Conservation (phyloP, 2,329 filamentous ascomycete species). For the Xylariales sp. region DNA sequence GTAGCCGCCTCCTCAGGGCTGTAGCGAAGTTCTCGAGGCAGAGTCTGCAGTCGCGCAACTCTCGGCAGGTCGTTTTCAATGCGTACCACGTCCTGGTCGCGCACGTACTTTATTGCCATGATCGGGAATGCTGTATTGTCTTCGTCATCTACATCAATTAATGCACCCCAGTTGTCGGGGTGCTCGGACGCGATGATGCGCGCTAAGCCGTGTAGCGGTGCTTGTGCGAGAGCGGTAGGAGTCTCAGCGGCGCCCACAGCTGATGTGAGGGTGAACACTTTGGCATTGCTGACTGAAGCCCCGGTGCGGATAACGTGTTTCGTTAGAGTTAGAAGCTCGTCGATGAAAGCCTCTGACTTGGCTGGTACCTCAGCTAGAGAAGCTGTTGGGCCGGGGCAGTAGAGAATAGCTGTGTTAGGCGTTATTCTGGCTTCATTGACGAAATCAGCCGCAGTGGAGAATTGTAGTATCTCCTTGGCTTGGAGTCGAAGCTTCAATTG, state of each 20-base stretch:
- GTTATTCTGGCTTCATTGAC: not conserved
- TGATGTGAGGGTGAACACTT: constrained; percentile 38
- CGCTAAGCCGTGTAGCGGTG: constrained; percentile 51
- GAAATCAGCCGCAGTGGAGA: no score
- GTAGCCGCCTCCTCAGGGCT: constrained; percentile 23
- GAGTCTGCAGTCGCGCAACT: constrained; percentile 45
- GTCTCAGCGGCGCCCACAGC: constrained; percentile 19
- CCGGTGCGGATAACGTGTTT: constrained; percentile 15
- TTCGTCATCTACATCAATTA: constrained; percentile 52
- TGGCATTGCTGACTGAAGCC: constrained; percentile 16
- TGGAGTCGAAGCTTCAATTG: constrained; percentile 2
- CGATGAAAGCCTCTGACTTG: constrained; percentile 32
- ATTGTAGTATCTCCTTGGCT: no score
- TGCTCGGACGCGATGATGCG: constrained; percentile 55
- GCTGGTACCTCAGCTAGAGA: constrained; percentile 23
- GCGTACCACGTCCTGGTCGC: constrained; percentile 52
- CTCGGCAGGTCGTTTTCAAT: constrained; percentile 50
- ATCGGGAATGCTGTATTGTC: constrained; percentile 47
- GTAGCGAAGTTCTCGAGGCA: constrained; percentile 39
- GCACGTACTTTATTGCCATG: constrained; percentile 53
- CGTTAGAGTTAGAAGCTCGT: constrained; percentile 30
- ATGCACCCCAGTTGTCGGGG: constrained; percentile 51
- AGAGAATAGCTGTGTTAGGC: constrained; percentile 26
- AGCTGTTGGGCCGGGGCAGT: constrained; percentile 12
- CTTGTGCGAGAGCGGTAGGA: constrained; percentile 49